Evolutionary conservation across 2,329 filamentous ascomycete species (phyloP), one percentile per base, ranked within the genome.

Genomic region (Fusarium azukiicola): DNA sequence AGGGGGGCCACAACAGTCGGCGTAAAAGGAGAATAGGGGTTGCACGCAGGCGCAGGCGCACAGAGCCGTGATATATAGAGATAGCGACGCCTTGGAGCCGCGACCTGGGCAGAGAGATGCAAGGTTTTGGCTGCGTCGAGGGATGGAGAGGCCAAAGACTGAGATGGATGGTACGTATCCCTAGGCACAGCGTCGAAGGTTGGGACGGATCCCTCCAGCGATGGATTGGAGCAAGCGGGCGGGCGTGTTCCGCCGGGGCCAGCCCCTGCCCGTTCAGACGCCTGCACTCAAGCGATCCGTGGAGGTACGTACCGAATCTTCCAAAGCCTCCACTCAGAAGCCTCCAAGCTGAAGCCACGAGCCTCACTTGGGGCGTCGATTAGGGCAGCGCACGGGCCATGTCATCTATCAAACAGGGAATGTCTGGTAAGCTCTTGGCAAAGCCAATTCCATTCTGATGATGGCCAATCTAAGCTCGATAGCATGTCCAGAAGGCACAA

Each of bases 341-440:
- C 40, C 56, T 67, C 71, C 52, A 78, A 77, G 44, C 52, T 74
- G 67, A 77, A 77, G 77, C 77, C 77, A 78, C 72, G 77, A 79
- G 74, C 77, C 77, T 79, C 75, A 78, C 69, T 74, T 47, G 74
- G 74, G 71, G 72, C 27, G 69, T 73, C 69, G 72, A 58, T 80
- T 79, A 80, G 77, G 77, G 77, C 77, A 80, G 50, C 73, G 77
- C 77, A 80, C 77, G 72, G 77, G 56, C 77, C 77, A 71, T 64
- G 21, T 66, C 16, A 52, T 74, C 79, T 78, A 80, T 79, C 64
- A 74, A 67, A 66, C 77, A 78, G 67, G 77, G 77, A 75, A 67
- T 58, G 66, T 64, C 74, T 71, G 50, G 63, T 67, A 80, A 78
- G 74, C 69, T 44, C 21, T 40, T 50, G 32, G 27, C 21, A 70